Conservation (phyloP, 345 rosid genomes). For the Aethionema arabicum region DNA sequence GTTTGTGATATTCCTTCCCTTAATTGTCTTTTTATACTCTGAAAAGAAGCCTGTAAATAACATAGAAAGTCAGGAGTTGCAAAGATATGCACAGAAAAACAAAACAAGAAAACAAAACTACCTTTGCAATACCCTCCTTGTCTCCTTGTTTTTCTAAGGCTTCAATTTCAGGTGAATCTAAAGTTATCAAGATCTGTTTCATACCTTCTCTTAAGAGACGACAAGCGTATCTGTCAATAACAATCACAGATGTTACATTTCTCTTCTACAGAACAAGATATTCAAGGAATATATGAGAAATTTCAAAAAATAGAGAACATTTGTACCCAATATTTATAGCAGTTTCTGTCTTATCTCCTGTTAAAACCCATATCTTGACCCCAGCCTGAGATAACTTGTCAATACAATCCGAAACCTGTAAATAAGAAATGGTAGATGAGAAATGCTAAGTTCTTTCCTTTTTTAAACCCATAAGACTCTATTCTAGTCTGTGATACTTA, state of each 20-base stretch:
- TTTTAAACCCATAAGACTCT: background rate
- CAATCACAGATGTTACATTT: constrained; percentile 16
- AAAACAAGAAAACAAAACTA: constrained; percentile 24
- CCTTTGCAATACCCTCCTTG: constrained; percentile 54
- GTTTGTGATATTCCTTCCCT: constrained; percentile 39
- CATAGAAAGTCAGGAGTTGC: background rate
- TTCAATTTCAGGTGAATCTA: constrained; percentile 63
- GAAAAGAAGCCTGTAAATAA: constrained; percentile 54
- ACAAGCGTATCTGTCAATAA: constrained; percentile 69
- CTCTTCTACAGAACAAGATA: constrained; percentile 9
- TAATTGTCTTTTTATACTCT: constrained; percentile 55
- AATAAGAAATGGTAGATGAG: background rate
- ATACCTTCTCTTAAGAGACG: constrained; percentile 70
- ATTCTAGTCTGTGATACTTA: constrained; percentile 30
- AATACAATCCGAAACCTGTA: constrained; percentile 77
- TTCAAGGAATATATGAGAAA: constrained; percentile 10
- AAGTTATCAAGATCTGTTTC: constrained; percentile 58
- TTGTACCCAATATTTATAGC: constrained; percentile 90
- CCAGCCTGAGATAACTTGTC: constrained; percentile 75
- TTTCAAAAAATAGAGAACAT: background rate
- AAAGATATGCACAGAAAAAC: background rate
- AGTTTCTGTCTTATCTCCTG: constrained; percentile 91
- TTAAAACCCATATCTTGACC: constrained; percentile 82
- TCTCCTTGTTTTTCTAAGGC: constrained; percentile 62
- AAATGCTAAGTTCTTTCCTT: background rate